A percentile compares a stretch with the other conserved stretches of the same genome.
These are phyloP conservation scores for Sextonia rubra DNA, from an alignment of 164 flowering plant species.

Conservation along the genomic window DNA sequence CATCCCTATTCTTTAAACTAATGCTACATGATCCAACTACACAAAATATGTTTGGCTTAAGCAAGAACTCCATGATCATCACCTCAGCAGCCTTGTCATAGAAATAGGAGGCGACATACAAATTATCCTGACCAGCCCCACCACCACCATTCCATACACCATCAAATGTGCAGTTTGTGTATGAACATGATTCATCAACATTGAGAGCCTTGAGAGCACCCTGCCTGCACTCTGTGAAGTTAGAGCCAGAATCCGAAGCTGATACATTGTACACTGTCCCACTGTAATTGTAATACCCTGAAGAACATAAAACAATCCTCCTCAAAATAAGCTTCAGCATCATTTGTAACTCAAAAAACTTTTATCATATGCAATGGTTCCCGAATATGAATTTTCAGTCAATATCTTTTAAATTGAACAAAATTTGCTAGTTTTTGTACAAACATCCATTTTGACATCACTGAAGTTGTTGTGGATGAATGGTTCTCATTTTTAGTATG, in stretches of 20 bases:
- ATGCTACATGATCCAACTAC: too few species aligned
- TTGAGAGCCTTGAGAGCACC: constrained; percentile 66
- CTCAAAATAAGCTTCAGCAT: neutral
- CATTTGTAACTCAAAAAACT: neutral
- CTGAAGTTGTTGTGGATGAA: too few species aligned
- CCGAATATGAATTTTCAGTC: too few species aligned
- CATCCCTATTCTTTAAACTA: too few species aligned
- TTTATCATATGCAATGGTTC: too few species aligned
- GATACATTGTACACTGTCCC: constrained; percentile 46
- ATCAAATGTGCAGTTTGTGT: constrained; percentile 95
- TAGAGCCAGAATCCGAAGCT: constrained; percentile 58
- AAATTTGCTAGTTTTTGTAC: too few species aligned
- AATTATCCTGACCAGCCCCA: constrained; percentile 87
- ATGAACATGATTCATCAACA: constrained; percentile 72
- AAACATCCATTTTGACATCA: too few species aligned
- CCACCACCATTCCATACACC: constrained; percentile 99
- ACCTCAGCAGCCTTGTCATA: constrained; percentile 98
- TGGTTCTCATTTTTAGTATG: too few species aligned
- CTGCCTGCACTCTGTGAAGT: constrained; percentile 46
- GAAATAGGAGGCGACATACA: constrained; percentile 95
- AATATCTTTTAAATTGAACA: too few species aligned
- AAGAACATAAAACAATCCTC: neutral
- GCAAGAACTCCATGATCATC: constrained; percentile 14
- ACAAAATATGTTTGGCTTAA: neutral
- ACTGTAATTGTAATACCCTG: constrained; percentile 75